A percentile compares a stretch with the other conserved stretches of the same genome.
These are phyloP conservation scores for Botrytis elliptica DNA, from an alignment of 2,329 filamentous ascomycete genomes.

Conservation along the genomic window DNA sequence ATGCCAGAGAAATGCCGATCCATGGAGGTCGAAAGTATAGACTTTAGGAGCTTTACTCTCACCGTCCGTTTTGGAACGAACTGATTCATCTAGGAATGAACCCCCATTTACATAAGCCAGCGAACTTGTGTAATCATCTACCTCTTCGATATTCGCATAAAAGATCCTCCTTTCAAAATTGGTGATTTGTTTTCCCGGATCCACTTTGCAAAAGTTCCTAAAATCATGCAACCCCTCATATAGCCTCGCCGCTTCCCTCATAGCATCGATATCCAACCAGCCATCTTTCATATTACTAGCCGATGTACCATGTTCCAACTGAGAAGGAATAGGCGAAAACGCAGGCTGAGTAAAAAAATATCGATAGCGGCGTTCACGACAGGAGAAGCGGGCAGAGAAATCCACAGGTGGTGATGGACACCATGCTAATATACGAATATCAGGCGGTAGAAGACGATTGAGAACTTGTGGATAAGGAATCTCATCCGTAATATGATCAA, in stretches of 20 bases:
- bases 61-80: background rate
- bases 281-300: constrained; percentile 54
- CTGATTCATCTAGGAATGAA: constrained; percentile 19
- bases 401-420: constrained; percentile 74
- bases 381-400: constrained; percentile 92
- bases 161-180: constrained; percentile 80
- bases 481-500: constrained; percentile 75
- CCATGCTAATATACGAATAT: constrained; percentile 92
- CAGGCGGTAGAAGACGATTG: constrained; percentile 82
- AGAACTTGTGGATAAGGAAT: constrained; percentile 79
- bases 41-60: constrained; percentile 54
- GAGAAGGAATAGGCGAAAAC: constrained; percentile 65
- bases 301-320: constrained; percentile 44
- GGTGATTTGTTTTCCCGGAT: constrained; percentile 82
- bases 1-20: constrained; percentile 95
- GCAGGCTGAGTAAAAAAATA: constrained; percentile 98
- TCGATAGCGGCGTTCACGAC: constrained; percentile 84
- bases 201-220: constrained; percentile 94
- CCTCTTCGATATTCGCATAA: constrained; percentile 73
- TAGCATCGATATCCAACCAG: constrained; percentile 83
- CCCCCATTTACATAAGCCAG: constrained; percentile 52
- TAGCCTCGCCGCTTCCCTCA: constrained; percentile 76
- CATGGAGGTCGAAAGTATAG: constrained; percentile 85
- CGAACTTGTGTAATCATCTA: constrained; percentile 53
- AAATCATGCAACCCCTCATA: constrained; percentile 90